Conservation (phyloP, 2,329 filamentous ascomycete genomes). For the Phyllosticta capitalensis region DNA sequence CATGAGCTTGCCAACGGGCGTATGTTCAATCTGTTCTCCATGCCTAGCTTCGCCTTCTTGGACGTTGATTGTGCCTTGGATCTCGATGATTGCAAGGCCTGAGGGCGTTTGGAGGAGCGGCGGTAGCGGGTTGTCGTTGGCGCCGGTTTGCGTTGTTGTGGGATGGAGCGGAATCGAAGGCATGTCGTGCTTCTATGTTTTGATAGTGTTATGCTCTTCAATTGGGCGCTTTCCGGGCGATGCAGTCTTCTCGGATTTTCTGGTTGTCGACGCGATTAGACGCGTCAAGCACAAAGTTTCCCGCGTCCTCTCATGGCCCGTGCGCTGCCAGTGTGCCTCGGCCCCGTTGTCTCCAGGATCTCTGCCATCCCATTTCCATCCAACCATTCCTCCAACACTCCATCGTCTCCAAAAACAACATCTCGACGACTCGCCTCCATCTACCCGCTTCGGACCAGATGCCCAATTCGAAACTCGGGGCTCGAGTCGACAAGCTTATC, state of each 20-base stretch:
- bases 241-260: background rate
- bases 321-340: background rate
- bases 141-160: background rate
- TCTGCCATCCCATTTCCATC: background rate
- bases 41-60: conserved; percentile 34
- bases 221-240: background rate
- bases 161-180: conserved; percentile 14
- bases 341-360: background rate
- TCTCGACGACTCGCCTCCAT: background rate
- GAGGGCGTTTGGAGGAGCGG: conserved; percentile 78
- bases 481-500: background rate
- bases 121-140: conserved; percentile 54
- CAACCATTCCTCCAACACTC: background rate
- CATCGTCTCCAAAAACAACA: background rate
- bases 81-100: conserved; percentile 80
- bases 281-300: background rate
- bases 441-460: background rate
- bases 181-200: conserved; percentile 3
- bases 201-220: background rate
- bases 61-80: conserved; percentile 84
- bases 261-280: background rate
- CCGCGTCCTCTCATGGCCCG: background rate
- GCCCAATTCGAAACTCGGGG: background rate
- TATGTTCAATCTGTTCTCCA: conserved; percentile 17
- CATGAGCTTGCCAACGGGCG: conserved; percentile 60